A percentile compares a stretch with the other conserved stretches of the same genome.
phyloP scores from a whole-genome alignment of 495 filamentous ascomycete genomes.

The Talaromyces liani region DNA sequence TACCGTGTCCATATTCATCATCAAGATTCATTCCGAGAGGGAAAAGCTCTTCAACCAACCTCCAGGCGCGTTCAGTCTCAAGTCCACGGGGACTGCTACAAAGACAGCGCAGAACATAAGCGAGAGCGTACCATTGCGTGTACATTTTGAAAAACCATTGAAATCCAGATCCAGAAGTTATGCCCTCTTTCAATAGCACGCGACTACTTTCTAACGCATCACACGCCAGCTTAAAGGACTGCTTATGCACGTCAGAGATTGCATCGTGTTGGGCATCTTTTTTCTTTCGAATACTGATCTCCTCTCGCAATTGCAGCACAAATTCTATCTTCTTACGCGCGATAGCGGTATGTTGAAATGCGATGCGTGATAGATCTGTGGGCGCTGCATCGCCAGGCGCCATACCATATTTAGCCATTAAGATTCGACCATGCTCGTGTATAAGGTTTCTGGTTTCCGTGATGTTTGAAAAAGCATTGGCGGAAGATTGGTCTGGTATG shows the following conservation, averaged over 20 bases:
- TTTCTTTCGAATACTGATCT: conserved; percentile 13
- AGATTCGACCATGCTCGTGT: conserved; percentile 25
- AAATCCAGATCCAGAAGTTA: conserved; percentile 32
- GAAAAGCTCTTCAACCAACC: conserved; percentile 34
- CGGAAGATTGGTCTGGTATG: conserved; percentile 7
- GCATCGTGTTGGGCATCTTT: conserved; percentile 6
- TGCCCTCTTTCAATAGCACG: conserved; percentile 29
- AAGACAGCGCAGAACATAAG: conserved; percentile 42
- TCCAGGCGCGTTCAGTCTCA: conserved; percentile 41
- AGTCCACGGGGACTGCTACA: conserved; percentile 31
- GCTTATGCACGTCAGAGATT: conserved; percentile 28
- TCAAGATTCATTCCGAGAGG: conserved; percentile 9
- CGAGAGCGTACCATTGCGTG: conserved; percentile 51
- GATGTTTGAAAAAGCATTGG: conserved; percentile 17
- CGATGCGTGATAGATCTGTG: conserved; percentile 37
- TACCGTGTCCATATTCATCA: conserved; percentile 11
- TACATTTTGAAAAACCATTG: conserved; percentile 48
- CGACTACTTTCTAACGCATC: conserved; percentile 34
- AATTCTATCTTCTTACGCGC: conserved; percentile 19
- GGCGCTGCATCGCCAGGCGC: conserved; percentile 15
- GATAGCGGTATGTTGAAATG: conserved; percentile 34
- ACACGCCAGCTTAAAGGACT: conserved; percentile 16
- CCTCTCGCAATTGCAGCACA: conserved; percentile 22
- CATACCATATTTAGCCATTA: conserved; percentile 29
- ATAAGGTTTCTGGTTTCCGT: conserved; percentile 34